Base-by-base conservation (phyloP, 345 rosid genomes). In the Reutealis trisperma region DNA sequence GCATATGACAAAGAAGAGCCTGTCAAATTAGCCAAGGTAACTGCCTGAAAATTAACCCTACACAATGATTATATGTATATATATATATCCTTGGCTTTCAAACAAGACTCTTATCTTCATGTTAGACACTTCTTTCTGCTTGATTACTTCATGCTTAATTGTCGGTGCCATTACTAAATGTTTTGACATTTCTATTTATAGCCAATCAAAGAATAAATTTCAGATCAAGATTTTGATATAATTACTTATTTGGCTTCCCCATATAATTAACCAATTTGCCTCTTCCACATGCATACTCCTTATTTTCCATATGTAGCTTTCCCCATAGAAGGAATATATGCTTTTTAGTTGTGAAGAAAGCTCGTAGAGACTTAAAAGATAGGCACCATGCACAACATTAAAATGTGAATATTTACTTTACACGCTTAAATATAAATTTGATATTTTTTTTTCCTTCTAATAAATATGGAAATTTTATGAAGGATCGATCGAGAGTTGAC, bases 1-100 rank as follows among this genome's bases (percentile, higher is more conserved):
- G 75, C 80, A 77, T n/a, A n/a, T 70, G 70, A 52, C 2, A 76
- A 25, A 76, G 54, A 76, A 76, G 70, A 70, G 72, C 72, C 10
- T 78, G 49, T 58, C 72, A 63, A 12, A 25, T 60, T 78, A 78
- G 77, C 81, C 76, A 78, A 78, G 72, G 41, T 49, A 72, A 71
- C 66, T 78, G 76, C 81, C 81, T 64, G 72, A 54, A 63, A 18
- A 27, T 27, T 42, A 42, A 42, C 45, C 65, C 72, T 4, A 4
- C n/a, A 19, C 18, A 9, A 0, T n/a, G 63, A 65, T 37, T 55
- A 8, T 9, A 8, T 30, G 9, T 2, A 13, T 13, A 47, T 18
- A 18, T 7, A 70, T 54, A 45, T 44, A 55, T 55, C 49, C 74
- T 55, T 71, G 74, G 63, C 74, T 55, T 63, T 18, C 58, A 51